Evolutionary conservation across 2,329 filamentous ascomycete genomes (phyloP).

Genomic region (Cladobotryum mycophilum): DNA sequence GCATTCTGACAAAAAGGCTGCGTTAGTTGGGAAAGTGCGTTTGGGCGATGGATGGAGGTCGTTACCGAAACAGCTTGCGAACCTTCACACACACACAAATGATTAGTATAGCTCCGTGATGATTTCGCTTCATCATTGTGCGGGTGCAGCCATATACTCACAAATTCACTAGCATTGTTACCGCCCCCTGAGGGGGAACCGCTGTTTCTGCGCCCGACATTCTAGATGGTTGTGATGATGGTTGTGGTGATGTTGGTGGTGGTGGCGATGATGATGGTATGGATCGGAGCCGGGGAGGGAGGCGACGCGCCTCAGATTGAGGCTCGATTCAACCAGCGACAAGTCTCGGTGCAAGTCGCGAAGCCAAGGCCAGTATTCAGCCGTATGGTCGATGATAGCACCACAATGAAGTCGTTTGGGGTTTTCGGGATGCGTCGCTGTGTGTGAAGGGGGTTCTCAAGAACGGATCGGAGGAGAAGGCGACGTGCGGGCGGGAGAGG

Average conservation of each 20-base stretch:
- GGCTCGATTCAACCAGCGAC: constrained; percentile 5
- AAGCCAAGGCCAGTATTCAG: neutral
- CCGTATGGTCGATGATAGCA: neutral
- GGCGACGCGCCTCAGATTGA: constrained; percentile 11
- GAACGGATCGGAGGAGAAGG: neutral
- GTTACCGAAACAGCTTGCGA: constrained; percentile 96
- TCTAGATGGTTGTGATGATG: neutral
- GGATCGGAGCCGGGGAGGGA: neutral
- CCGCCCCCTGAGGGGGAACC: constrained; percentile 38
- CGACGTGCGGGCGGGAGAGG: neutral
- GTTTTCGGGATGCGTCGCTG: too few relatives aligned
- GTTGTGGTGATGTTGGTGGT: neutral
- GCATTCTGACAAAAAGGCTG: constrained; percentile 49
- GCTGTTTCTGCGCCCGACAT: constrained; percentile 31
- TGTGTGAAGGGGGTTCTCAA: too few relatives aligned
- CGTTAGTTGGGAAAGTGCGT: constrained; percentile 11
- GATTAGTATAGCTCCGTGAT: constrained; percentile 2
- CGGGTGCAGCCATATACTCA: constrained; percentile 43
- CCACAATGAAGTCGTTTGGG: too few relatives aligned
- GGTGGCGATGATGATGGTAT: neutral
- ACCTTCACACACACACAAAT: constrained; percentile 51
- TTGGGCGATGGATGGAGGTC: neutral
- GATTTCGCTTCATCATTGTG: neutral
- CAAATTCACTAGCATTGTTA: constrained; percentile 94
- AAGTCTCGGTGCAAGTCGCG: neutral